phyloP scores from a whole-genome alignment of 2,329 filamentous ascomycete genomes.

The Remersonia thermophila region DNA sequence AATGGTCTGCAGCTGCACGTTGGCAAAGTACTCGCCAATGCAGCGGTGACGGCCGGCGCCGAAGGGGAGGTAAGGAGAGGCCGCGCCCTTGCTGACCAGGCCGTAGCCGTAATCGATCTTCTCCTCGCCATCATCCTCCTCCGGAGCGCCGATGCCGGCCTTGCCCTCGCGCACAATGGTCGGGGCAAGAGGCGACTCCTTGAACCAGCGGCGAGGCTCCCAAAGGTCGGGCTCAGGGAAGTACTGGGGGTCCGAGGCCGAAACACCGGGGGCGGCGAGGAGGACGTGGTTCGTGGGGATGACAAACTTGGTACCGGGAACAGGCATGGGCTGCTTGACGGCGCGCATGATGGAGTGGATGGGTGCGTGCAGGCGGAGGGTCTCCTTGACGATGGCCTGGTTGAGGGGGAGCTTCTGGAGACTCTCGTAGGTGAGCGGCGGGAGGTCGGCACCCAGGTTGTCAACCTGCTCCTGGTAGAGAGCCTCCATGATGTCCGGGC shows the following conservation, averaged over 20 bases:
- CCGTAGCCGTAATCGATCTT: constrained; percentile 92
- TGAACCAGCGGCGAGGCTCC: constrained; percentile 87
- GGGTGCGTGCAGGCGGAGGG: constrained; percentile 77
- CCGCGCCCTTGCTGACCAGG: constrained; percentile 78
- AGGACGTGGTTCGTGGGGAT: constrained; percentile 72
- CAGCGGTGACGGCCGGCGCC: constrained; percentile 87
- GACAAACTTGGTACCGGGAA: constrained; percentile 71
- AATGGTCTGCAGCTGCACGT: constrained; percentile 82
- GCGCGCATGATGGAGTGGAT: constrained; percentile 93
- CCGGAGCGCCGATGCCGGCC: constrained; percentile 14
- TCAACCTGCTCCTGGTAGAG: constrained; percentile 66
- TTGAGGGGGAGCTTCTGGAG: constrained; percentile 71
- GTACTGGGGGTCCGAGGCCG: constrained; percentile 55
- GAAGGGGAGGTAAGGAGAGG: constrained; percentile 85
- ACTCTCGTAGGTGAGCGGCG: constrained; percentile 63
- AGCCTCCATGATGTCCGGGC: constrained; percentile 57
- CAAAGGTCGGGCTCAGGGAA: constrained; percentile 75
- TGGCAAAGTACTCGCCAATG: constrained; percentile 95
- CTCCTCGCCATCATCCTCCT: constrained; percentile 47
- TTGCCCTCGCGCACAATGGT: constrained; percentile 26
- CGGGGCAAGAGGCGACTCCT: constrained; percentile 44
- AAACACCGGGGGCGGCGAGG: constrained; percentile 74
- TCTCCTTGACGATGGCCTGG: constrained; percentile 79
- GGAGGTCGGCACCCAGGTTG: constrained; percentile 61
- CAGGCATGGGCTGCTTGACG: constrained; percentile 76